Conservation (phyloP, 73 alveolate genomes). For the Uronychia binucleata region DNA sequence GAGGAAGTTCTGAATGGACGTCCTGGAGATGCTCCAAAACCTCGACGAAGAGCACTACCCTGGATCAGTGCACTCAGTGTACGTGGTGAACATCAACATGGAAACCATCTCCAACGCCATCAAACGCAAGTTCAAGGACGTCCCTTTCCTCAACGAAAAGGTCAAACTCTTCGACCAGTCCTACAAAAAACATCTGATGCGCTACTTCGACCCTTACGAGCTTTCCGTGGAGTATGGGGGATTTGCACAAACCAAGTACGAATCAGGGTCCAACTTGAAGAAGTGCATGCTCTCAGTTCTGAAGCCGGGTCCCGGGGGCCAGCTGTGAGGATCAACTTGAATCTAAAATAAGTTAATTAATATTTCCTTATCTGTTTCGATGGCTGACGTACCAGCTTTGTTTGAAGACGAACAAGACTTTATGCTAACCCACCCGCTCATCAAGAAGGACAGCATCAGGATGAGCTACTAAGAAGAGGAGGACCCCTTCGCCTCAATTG, state of each 20-base stretch:
- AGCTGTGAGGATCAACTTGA: too few species aligned
- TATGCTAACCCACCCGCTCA: neutral
- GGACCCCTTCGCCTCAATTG: neutral
- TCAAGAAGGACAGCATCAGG: neutral
- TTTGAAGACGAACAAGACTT: neutral
- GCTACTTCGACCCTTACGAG: neutral
- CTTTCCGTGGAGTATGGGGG: neutral
- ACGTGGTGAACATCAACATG: neutral
- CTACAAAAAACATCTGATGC: neutral
- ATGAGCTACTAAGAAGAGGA: neutral
- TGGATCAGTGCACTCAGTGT: neutral
- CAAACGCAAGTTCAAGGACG: neutral
- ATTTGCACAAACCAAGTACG: neutral
- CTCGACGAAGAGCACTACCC: neutral
- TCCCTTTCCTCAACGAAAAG: neutral
- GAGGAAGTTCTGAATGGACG: neutral
- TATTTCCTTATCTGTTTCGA: neutral
- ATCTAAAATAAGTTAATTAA: too few species aligned
- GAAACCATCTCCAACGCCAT: neutral
- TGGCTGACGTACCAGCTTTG: neutral
- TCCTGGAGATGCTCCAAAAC: neutral
- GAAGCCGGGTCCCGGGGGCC: neutral
- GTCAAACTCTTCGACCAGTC: neutral
- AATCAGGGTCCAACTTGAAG: neutral
- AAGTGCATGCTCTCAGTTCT: neutral